Conservation (phyloP, 345 rosid species). For the Aurinia saxatilis region DNA sequence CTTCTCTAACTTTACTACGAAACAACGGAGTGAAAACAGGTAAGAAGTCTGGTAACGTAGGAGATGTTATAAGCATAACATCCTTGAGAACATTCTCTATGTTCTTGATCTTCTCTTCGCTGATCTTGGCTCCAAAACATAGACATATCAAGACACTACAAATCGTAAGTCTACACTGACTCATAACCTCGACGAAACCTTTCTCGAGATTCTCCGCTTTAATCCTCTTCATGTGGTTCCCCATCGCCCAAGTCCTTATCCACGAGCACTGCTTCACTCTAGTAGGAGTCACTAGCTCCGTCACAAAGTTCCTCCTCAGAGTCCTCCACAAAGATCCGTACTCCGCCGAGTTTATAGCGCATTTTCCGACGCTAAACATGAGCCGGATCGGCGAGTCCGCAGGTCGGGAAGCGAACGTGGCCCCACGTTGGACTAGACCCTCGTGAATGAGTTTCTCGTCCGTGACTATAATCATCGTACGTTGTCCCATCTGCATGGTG, state of each 20-base stretch:
- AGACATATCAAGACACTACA: conserved; percentile 78
- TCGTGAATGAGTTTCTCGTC: conserved; percentile 81
- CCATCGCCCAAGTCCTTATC: conserved; percentile 77
- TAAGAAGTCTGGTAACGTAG: conserved; percentile 72
- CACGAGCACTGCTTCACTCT: conserved; percentile 80
- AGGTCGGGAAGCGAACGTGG: conserved; percentile 68
- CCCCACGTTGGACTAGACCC: conserved; percentile 67
- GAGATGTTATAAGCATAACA: conserved; percentile 74
- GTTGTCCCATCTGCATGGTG: conserved; percentile 95
- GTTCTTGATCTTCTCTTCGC: conserved; percentile 46
- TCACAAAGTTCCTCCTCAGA: conserved; percentile 70
- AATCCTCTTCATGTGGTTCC: conserved; percentile 62
- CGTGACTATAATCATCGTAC: conserved; percentile 72
- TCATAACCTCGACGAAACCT: conserved; percentile 74
- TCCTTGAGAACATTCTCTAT: conserved; percentile 74
- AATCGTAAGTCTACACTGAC: conserved; percentile 55
- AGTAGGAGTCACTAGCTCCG: conserved; percentile 61
- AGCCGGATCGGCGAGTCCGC: conserved; percentile 80
- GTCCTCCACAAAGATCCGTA: conserved; percentile 83
- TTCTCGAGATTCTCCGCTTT: conserved; percentile 39
- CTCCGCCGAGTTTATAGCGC: conserved; percentile 83
- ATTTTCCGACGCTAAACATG: conserved; percentile 80
- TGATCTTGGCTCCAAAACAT: conserved; percentile 84
- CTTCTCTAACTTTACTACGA: conserved; percentile 50
- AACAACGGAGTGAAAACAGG: conserved; percentile 73